Evolutionary conservation across 106 monocot species (phyloP).

Genomic region (Agapanthus africanus): DNA sequence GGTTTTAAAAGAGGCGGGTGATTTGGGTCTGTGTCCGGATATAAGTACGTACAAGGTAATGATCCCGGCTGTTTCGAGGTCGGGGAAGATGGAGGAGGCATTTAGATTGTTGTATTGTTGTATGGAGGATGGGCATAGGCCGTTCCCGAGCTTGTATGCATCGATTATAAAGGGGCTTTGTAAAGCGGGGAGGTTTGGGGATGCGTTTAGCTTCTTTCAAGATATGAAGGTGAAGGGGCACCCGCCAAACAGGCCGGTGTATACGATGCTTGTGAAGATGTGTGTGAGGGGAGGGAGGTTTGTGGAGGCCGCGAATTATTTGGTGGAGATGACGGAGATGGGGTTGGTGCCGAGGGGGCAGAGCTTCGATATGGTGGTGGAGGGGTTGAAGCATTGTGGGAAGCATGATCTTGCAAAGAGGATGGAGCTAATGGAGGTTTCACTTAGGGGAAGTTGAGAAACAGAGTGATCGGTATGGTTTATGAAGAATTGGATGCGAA

Average conservation of each 20-base stretch:
- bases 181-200: slow-evolving; percentile 66
- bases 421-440: slow-evolving; percentile 77
- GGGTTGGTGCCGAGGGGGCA: slow-evolving; percentile 61
- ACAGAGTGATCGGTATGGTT: too few species aligned
- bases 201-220: slow-evolving; percentile 66
- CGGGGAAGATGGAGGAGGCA: slow-evolving; percentile 65
- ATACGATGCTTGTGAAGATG: slow-evolving; percentile 95
- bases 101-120: slow-evolving; percentile 51
- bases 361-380: slow-evolving; percentile 76
- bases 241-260: slow-evolving; percentile 81
- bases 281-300: slow-evolving; percentile 76
- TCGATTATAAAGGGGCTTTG: slow-evolving; percentile 76
- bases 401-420: slow-evolving; percentile 76
- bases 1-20: slow-evolving; percentile 46
- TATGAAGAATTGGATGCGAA: too few species aligned
- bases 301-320: slow-evolving; percentile 73
- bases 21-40: slow-evolving; percentile 65
- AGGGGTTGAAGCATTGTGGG: slow-evolving; percentile 82
- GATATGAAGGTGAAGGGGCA: slow-evolving; percentile 84
- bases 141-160: slow-evolving; percentile 89
- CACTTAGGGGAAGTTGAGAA: slow-evolving; percentile 26
- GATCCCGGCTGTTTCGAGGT: slow-evolving; percentile 66
- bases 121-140: slow-evolving; percentile 68
- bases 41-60: slow-evolving; percentile 75
- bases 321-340: slow-evolving; percentile 88